Evolutionary conservation across 2,329 filamentous ascomycete species (phyloP).

Genomic region (Aspergillus transmontanensis): DNA sequence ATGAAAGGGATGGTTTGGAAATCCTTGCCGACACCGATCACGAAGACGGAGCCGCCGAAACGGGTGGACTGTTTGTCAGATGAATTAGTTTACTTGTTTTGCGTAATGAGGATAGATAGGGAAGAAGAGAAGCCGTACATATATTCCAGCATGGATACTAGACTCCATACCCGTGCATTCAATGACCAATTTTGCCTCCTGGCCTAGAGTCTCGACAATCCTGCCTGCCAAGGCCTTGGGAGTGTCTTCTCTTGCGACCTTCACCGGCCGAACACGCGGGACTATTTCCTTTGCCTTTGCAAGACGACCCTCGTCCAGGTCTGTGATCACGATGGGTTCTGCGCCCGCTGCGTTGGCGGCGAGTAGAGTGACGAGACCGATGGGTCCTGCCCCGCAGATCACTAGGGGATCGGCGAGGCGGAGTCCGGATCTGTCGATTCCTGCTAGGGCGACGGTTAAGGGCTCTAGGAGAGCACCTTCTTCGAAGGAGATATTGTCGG

Average conservation of each 20-base stretch:
- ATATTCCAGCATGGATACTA: conserved; percentile 24
- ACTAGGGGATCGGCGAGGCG: conserved; percentile 20
- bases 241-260: conserved; percentile 9
- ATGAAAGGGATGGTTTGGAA: conserved; percentile 25
- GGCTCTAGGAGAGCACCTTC: conserved; percentile 21
- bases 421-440: conserved; percentile 20
- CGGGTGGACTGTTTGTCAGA: conserved; percentile 17
- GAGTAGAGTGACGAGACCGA: conserved; percentile 23
- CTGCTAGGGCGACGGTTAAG: conserved; percentile 21
- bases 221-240: conserved; percentile 11
- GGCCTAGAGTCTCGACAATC: conserved; percentile 19
- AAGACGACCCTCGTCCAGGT: conserved; percentile 20
- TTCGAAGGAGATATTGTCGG: conserved; percentile 20
- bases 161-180: conserved; percentile 25
- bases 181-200: conserved; percentile 23
- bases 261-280: conserved; percentile 15
- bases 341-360: conserved; percentile 21
- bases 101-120: no score
- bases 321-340: conserved; percentile 22
- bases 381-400: conserved; percentile 22
- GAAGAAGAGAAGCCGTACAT: conserved; percentile 8
- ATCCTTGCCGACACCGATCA: conserved; percentile 23
- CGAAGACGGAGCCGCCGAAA: conserved; percentile 22
- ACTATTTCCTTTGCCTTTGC: conserved; percentile 23
- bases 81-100: no score